Evolutionary conservation across 768 basidiomycete genomes (phyloP), one percentile per base, ranked within the genome.

Genomic region (Panus rudis): DNA sequence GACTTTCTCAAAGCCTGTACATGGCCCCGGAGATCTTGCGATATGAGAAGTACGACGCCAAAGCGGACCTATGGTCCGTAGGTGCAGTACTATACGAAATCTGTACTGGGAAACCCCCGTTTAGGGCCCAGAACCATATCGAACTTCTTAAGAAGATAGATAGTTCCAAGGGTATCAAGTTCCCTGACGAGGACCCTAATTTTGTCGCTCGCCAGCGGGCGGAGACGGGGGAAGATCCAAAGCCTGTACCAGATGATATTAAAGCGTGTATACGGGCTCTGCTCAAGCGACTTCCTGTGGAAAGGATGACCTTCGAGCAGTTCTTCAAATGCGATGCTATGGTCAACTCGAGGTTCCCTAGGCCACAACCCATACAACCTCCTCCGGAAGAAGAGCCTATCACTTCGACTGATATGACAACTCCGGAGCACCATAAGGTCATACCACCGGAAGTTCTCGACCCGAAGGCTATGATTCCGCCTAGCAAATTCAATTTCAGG

Each of bases 1-100:
- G 3, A 46, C 21, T 22, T 21, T 37, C 5, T 16, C 23, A 5
- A 43, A 92, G 91, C 37, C 66, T 99, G 23, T 99, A 99, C 66
- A 99, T 98, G 96, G 96, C 96, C 0, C 96, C 96, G 0, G 96
- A 99, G 64, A 98, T 99, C 54, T 68, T 99, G 10, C 80, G 89
- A 13, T 96, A 96, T 61, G 85, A 98, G 66, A 93, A 93, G 60
- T 98, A 99, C 63, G 92, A 96, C 60, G 93, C 93, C 16, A 94
- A 92, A 60, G 96, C 90, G 10, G 96, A 99, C 60, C 72, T 99
- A 2, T 99, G 96, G 96, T 93, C 91, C 23, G 92, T 98, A 37
- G 96, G 96, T 4, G 91, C 96, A 0, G 93, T 99, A 19, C 68
- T 98, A 2, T 99, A 82, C 65, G 96, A 99, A 63, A 97, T 96